Percentiles rank a stretch among this genome's conserved stretches.
Conservation (phyloP, 768 basidiomycete genomes). For the Glaciozyma martinii region DNA sequence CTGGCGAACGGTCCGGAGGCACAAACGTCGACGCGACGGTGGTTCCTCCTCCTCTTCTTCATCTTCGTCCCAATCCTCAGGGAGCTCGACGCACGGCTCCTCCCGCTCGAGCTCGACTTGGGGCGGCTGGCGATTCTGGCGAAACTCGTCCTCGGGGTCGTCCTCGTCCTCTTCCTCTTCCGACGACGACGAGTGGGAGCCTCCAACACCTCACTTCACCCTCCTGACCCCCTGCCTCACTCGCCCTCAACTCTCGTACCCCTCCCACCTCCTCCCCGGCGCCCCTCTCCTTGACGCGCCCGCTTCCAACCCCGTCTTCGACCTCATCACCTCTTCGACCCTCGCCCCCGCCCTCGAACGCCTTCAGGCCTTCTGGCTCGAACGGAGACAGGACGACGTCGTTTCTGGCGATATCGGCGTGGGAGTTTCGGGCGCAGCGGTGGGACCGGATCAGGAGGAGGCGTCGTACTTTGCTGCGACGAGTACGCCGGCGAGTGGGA, state of each 20-base stretch:
- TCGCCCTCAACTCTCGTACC: slow-evolving; percentile 18
- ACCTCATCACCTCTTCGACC: slow-evolving; percentile 18
- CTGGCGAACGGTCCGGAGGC: slow-evolving; percentile 16
- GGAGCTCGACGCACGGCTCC: slow-evolving; percentile 19
- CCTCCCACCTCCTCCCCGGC: slow-evolving; percentile 15
- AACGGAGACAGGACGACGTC: slow-evolving; percentile 27
- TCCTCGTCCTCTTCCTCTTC: slow-evolving; percentile 42
- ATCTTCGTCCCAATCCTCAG: slow-evolving; percentile 14
- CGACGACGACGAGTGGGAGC: slow-evolving; percentile 46
- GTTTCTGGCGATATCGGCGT: slow-evolving; percentile 29
- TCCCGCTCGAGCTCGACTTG: slow-evolving; percentile 35
- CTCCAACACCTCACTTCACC: slow-evolving; percentile 40
- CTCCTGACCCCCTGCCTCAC: slow-evolving; percentile 32
- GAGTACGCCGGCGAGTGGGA: neutral
- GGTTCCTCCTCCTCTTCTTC: slow-evolving; percentile 46
- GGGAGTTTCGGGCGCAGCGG: neutral
- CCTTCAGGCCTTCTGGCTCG: slow-evolving; percentile 30
- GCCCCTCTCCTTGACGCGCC: neutral
- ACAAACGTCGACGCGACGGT: neutral
- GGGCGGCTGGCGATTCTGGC: slow-evolving; percentile 36
- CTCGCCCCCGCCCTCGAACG: slow-evolving; percentile 29
- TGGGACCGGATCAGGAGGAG: neutral
- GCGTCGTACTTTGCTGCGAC: neutral
- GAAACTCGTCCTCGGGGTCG: slow-evolving; percentile 39
- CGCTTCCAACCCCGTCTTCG: slow-evolving; percentile 25